Evolutionary conservation across 208 protist species (phyloP).

Genomic region (Trichomonas gallinae): DNA sequence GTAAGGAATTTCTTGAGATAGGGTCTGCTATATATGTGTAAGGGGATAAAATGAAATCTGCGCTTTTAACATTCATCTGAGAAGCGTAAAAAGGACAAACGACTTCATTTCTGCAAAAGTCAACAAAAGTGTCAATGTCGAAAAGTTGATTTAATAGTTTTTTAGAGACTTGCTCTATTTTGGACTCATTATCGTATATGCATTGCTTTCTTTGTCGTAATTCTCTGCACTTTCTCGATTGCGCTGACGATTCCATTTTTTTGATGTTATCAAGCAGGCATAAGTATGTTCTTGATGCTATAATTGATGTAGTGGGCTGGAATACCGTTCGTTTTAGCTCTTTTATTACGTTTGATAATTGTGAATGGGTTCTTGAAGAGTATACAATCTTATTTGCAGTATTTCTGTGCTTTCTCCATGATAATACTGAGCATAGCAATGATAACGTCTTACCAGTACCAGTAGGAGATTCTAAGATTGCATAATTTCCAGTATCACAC

Average conservation of each 20-base stretch:
- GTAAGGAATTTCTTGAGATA: background rate
- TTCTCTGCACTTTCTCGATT: background rate
- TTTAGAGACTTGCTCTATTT: background rate
- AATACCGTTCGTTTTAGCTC: background rate
- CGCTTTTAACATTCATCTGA: background rate
- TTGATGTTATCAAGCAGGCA: background rate
- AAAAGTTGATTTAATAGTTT: background rate
- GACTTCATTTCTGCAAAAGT: background rate
- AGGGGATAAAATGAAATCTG: background rate
- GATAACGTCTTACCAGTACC: constrained; percentile 25
- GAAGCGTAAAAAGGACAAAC: background rate
- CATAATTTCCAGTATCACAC: background rate
- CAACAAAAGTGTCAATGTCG: background rate
- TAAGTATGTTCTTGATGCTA: background rate
- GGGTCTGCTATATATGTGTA: background rate
- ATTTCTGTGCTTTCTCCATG: background rate
- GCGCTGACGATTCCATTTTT: background rate
- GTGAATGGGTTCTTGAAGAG: constrained; percentile 25
- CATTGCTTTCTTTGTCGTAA: background rate
- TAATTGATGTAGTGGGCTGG: background rate
- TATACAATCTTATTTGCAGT: background rate
- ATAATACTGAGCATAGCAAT: constrained; percentile 12
- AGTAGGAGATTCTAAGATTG: constrained; percentile 7
- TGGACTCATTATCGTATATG: background rate
- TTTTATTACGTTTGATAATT: constrained; percentile 18